These are phyloP conservation scores for Thymus mandschuricus DNA, from an alignment of 257 asterid genomes.

Conservation along the genomic window DNA sequence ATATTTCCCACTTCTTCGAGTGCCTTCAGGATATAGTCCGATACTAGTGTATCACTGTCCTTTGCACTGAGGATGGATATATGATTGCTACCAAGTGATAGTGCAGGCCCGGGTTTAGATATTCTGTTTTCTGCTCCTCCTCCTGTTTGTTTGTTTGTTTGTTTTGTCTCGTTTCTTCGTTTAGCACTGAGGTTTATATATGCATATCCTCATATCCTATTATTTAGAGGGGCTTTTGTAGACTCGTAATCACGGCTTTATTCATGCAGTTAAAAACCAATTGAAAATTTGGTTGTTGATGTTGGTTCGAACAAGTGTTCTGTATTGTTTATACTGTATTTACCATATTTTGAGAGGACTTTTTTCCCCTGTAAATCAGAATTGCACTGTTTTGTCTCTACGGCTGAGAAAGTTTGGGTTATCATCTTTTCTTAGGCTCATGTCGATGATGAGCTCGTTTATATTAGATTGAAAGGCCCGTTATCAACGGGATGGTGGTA, in stretches of 20 bases:
- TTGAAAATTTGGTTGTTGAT: slow-evolving; percentile 14
- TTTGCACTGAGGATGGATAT: background rate
- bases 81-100: slow-evolving; percentile 4
- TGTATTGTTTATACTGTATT: background rate
- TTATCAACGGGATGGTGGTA: too few species aligned
- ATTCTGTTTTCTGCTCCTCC: too few species aligned
- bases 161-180: background rate
- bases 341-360: background rate
- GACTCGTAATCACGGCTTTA: slow-evolving; percentile 14
- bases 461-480: too few species aligned
- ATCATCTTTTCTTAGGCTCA: too few species aligned
- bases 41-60: slow-evolving; percentile 37
- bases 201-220: slow-evolving; percentile 13
- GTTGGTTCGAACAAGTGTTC: slow-evolving; percentile 3
- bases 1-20: slow-evolving; percentile 71
- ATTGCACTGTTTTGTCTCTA: background rate
- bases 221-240: slow-evolving; percentile 26
- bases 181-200: background rate
- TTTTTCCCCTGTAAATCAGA: background rate
- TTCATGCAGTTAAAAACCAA: slow-evolving; percentile 3
- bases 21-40: slow-evolving; percentile 79
- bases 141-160: background rate
- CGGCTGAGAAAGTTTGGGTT: background rate
- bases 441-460: too few species aligned
- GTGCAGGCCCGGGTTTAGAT: background rate